A percentile compares a stretch with the other conserved stretches of the same genome.
Conservation (phyloP, 257 asterid species). For the Ballota nigra region DNA sequence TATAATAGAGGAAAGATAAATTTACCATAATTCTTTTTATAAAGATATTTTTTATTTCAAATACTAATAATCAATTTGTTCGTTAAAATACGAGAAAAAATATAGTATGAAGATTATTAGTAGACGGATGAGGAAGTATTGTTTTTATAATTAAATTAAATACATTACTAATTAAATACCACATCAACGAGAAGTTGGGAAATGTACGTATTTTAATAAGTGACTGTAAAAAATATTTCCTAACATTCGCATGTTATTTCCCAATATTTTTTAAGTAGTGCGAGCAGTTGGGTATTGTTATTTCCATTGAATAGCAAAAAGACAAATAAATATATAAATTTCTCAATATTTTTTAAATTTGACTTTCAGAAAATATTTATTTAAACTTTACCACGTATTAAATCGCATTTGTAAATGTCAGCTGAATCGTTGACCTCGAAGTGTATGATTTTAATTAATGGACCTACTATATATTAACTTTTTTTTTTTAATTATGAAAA, state of each 20-base stretch:
- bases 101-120: too few species aligned
- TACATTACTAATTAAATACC: too few species aligned
- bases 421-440: slow-evolving; percentile 27
- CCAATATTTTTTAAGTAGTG: neutral
- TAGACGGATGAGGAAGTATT: too few species aligned
- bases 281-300: neutral
- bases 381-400: neutral
- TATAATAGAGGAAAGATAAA: too few species aligned
- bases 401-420: slow-evolving; percentile 21
- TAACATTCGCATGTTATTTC: neutral
- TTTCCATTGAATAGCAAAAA: neutral
- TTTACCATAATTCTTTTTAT: too few species aligned
- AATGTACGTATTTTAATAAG: neutral
- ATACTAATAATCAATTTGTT: too few species aligned
- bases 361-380: neutral
- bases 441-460: neutral
- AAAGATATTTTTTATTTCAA: too few species aligned
- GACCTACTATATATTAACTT: neutral
- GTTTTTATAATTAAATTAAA: too few species aligned
- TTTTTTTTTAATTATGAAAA: neutral
- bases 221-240: neutral
- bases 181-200: neutral
- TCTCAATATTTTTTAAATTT: neutral
- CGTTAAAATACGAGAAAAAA: too few species aligned
- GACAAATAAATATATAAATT: neutral